phyloP scores from a whole-genome alignment of 2,329 filamentous ascomycete species.

The Alternaria consortialis region DNA sequence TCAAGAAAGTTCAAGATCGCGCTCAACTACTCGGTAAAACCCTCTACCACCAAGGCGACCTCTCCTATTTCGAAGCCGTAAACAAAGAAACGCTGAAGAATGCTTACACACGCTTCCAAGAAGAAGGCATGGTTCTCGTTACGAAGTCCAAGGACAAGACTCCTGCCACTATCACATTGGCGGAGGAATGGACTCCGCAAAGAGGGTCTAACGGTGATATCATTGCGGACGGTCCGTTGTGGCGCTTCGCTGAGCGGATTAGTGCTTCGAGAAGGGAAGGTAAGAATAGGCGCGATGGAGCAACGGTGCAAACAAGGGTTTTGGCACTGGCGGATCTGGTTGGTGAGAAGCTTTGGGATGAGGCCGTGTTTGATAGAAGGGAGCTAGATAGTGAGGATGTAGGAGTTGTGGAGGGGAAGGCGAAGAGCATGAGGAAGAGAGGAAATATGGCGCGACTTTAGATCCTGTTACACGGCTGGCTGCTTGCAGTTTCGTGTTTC shows the following conservation, averaged over 20 bases:
- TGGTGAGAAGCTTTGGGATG: conserved; percentile 73
- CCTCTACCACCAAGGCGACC: conserved; percentile 94
- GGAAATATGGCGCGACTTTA: conserved; percentile 47
- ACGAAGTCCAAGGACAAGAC: conserved; percentile 72
- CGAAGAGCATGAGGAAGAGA: conserved; percentile 45
- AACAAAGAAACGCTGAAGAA: conserved; percentile 99
- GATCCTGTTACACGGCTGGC: neutral
- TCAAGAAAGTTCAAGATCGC: conserved; percentile 78
- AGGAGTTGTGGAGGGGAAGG: conserved; percentile 25
- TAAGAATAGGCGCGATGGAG: conserved; percentile 94
- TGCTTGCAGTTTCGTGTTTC: no score
- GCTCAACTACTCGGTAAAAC: conserved; percentile 92
- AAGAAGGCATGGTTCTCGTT: conserved; percentile 86
- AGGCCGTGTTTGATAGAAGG: conserved; percentile 23
- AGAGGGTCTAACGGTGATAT: conserved; percentile 67
- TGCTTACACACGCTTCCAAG: conserved; percentile 84
- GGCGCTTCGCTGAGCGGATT: conserved; percentile 92
- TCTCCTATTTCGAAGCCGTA: conserved; percentile 97
- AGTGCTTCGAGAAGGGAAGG: conserved; percentile 84
- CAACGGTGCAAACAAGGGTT: conserved; percentile 85
- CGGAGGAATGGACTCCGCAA: conserved; percentile 76
- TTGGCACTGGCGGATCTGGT: conserved; percentile 78
- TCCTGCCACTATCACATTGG: conserved; percentile 71
- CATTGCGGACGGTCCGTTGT: conserved; percentile 77
- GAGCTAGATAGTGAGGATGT: conserved; percentile 20